phyloP scores from a whole-genome alignment of 495 filamentous ascomycete species.

The Penicillium macrosclerotiorum region DNA sequence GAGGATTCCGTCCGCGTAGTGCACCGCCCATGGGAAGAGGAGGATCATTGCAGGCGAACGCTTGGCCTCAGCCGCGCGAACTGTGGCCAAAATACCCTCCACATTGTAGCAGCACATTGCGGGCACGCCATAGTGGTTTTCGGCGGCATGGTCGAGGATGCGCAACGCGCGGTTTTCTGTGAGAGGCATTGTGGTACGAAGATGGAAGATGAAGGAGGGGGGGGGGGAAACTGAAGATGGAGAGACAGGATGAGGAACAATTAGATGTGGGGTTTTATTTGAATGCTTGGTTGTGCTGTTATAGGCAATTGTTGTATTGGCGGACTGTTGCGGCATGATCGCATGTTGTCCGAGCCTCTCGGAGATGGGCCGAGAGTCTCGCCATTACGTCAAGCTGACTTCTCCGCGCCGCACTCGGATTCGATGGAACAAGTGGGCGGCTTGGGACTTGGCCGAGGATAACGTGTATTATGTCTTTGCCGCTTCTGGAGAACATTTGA shows the following conservation, averaged over 20 bases:
- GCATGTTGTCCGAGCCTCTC: conserved; percentile 17
- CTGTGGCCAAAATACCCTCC: conserved; percentile 75
- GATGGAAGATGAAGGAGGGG: not conserved
- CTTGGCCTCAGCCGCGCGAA: conserved; percentile 73
- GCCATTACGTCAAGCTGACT: conserved; percentile 10
- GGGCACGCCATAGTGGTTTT: conserved; percentile 66
- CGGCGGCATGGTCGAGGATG: conserved; percentile 66
- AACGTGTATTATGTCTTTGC: not conserved
- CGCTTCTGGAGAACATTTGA: not conserved
- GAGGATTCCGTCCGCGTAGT: conserved; percentile 63
- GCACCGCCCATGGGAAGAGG: conserved; percentile 82
- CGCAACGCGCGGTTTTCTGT: conserved; percentile 64
- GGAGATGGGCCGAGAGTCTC: conserved; percentile 12
- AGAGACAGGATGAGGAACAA: not conserved
- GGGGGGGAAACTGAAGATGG: not conserved
- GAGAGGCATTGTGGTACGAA: conserved; percentile 42
- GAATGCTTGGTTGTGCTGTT: not conserved
- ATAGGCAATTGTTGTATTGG: conserved; percentile 3
- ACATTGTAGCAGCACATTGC: conserved; percentile 87
- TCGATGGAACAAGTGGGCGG: not conserved
- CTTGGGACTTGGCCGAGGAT: too few species aligned
- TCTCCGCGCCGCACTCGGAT: not conserved
- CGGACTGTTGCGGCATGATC: conserved; percentile 1
- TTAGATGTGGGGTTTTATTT: not conserved
- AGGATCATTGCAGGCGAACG: conserved; percentile 75